Base-by-base conservation (phyloP, 805 yeast genomes). In the Candida pseudofarinosa region DNA sequence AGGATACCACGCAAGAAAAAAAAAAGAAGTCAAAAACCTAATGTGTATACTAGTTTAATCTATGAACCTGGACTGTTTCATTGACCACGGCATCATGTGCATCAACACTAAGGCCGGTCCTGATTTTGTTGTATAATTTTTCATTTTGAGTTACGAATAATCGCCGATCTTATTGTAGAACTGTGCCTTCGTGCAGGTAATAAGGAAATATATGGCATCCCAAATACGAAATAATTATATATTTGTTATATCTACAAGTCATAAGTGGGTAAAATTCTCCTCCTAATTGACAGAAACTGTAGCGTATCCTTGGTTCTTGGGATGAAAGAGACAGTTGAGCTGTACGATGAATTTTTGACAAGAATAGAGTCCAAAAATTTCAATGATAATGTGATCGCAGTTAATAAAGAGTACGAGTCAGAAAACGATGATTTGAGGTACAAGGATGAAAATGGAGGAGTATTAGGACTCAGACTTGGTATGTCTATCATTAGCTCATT, bases 341-440 rank as follows among this genome's bases (percentile, higher is more conserved):
- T 55, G 58, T 55, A 59, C 39, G 50, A 54, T 39, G 61, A 58
- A 38, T 60, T 60, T 38, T 50, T 60, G 37, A 53, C 45, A 20
- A 54, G 44, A 37, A 55, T 60, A 52, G 57, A 54, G 36, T 44
- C 54, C 2, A 40, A 49, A 18, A 51, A 54, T 31, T 54, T 43
- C 35, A 45, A 44, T 35, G 50, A 49, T 39, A 39, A 45, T 41
- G 40, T 47, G 33, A 48, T 56, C 15, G 33, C 38, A 3, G 20
- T 50, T 10, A 37, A 26, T 4, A 5, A 20, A 23, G 19, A 37
- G 26, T 6, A 23, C 10, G 44, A 39, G 32, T 18, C 49, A 34
- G 20, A 38, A n/a, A 5, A 12, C 13, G 38, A 18, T 6, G 28
- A 23, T 6, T 7, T 7, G 28, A 23, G 28, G 10, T 7, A 10